Conservation (phyloP, 1,284 basidiomycete genomes). For the Volvariella volvacea region DNA sequence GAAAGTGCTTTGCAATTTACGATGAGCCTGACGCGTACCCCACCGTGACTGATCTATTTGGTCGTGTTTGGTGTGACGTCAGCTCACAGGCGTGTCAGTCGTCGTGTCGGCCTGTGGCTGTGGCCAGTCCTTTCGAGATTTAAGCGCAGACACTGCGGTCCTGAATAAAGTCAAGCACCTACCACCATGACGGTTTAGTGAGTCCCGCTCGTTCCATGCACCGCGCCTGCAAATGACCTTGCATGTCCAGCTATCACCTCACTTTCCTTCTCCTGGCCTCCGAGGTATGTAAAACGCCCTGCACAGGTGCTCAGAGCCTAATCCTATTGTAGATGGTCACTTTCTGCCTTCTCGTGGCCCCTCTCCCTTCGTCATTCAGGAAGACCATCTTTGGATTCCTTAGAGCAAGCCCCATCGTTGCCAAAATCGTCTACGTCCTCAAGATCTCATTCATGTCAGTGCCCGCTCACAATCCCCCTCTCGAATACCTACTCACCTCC, state of each 20-base stretch:
- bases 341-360: conserved; percentile 70
- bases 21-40: conserved; percentile 16
- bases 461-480: conserved; percentile 4
- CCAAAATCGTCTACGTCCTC: conserved; percentile 72
- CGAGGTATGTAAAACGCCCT: conserved; percentile 41
- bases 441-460: conserved; percentile 94
- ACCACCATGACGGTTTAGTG: conserved; percentile 70
- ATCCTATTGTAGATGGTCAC: conserved; percentile 48
- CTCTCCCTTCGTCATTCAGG: conserved; percentile 69
- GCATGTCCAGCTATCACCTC: conserved; percentile 51
- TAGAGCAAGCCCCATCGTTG: conserved; percentile 59
- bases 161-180: too few relatives aligned
- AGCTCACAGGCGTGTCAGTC: background rate
- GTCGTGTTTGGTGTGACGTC: conserved; percentile 6
- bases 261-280: conserved; percentile 73
- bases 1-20: background rate
- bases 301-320: too few relatives aligned
- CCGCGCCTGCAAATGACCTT: background rate
- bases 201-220: conserved; percentile 16
- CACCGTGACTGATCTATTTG: conserved; percentile 2
- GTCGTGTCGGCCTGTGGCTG: background rate
- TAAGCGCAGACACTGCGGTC: too few relatives aligned
- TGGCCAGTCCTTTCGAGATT: too few relatives aligned
- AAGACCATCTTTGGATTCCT: conserved; percentile 75
- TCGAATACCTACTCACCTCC: conserved; percentile 1